Percentiles rank a stretch among this genome's conserved stretches.
phyloP scores from a whole-genome alignment of 2,329 filamentous ascomycete genomes.

The Fusarium nanum region DNA sequence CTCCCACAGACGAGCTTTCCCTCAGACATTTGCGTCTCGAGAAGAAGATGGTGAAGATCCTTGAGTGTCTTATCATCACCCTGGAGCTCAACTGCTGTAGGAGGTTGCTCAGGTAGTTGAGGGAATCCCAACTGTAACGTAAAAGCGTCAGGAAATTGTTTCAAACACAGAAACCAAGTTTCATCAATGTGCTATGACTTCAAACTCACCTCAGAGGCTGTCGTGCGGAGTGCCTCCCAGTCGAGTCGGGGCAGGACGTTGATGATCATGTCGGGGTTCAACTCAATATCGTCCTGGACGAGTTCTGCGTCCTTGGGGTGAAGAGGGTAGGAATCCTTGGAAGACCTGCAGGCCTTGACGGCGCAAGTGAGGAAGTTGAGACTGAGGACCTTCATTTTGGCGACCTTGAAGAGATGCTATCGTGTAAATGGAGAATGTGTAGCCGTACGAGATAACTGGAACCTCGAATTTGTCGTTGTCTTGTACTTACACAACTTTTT shows the following conservation, averaged over 20 bases:
- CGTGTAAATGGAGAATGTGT: background rate
- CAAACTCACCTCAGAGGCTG: slow-evolving; percentile 77
- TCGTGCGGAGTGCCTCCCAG: slow-evolving; percentile 82
- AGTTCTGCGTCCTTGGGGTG: slow-evolving; percentile 94
- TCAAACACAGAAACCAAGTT: slow-evolving; percentile 1
- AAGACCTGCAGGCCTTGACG: slow-evolving; percentile 91
- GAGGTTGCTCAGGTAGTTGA: slow-evolving; percentile 72
- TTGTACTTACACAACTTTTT: slow-evolving; percentile 51
- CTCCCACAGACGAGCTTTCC: slow-evolving; percentile 90
- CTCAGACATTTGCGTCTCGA: slow-evolving; percentile 90
- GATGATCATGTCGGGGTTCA: slow-evolving; percentile 82
- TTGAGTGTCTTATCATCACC: slow-evolving; percentile 76
- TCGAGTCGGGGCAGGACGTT: slow-evolving; percentile 90
- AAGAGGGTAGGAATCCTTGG: slow-evolving; percentile 83
- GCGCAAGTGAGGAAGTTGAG: slow-evolving; percentile 98
- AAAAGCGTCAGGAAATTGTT: slow-evolving; percentile 18
- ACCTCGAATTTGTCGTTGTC: slow-evolving; percentile 11
- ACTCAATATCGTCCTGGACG: slow-evolving; percentile 84
- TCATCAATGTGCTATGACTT: background rate
- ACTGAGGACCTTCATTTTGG: slow-evolving; percentile 88
- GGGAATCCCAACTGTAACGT: slow-evolving; percentile 79
- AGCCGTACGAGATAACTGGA: background rate
- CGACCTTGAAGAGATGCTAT: background rate
- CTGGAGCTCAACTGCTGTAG: slow-evolving; percentile 70
- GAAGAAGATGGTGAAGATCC: slow-evolving; percentile 82